Evolutionary conservation across 345 rosid species (phyloP).

Genomic region (Chamaenerion angustifolium): DNA sequence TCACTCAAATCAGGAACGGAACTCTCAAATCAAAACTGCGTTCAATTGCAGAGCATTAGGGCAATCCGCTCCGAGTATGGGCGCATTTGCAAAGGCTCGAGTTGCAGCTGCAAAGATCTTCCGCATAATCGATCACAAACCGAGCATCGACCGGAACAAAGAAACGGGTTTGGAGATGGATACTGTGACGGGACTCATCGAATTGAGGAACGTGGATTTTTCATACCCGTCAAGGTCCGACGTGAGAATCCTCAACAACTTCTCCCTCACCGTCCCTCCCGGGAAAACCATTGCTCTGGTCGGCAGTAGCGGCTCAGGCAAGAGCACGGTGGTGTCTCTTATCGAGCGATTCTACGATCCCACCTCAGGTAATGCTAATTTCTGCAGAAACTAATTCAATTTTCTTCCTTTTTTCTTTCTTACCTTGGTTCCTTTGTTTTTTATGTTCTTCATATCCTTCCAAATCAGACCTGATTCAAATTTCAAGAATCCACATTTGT

Average conservation of each 20-base stretch:
- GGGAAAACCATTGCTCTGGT: constrained; percentile 95
- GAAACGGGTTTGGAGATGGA: constrained; percentile 59
- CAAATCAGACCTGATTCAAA: background rate
- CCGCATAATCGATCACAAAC: constrained; percentile 77
- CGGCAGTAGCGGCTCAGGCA: constrained; percentile 97
- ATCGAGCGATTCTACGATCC: constrained; percentile 97
- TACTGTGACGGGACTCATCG: constrained; percentile 62
- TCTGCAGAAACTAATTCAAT: background rate
- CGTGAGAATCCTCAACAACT: constrained; percentile 55
- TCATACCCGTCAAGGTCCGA: constrained; percentile 87
- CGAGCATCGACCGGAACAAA: constrained; percentile 43
- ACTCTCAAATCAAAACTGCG: background rate
- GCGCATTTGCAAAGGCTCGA: constrained; percentile 82
- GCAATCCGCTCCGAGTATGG: constrained; percentile 89
- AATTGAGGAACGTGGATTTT: constrained; percentile 70
- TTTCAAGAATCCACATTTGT: background rate
- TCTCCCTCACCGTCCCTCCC: constrained; percentile 73
- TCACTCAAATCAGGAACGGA: too few relatives aligned
- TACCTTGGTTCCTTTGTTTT: too few relatives aligned
- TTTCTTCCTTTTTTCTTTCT: too few relatives aligned
- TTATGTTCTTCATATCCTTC: too few relatives aligned
- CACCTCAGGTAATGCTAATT: constrained; percentile 37
- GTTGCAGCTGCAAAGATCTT: constrained; percentile 88
- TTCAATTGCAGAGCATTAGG: constrained; percentile 53
- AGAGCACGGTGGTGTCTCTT: constrained; percentile 90